Percentiles rank a stretch among this genome's conserved stretches.
Conservation (phyloP, 352 stramenopile species). For the Phytophthora kernoviae region DNA sequence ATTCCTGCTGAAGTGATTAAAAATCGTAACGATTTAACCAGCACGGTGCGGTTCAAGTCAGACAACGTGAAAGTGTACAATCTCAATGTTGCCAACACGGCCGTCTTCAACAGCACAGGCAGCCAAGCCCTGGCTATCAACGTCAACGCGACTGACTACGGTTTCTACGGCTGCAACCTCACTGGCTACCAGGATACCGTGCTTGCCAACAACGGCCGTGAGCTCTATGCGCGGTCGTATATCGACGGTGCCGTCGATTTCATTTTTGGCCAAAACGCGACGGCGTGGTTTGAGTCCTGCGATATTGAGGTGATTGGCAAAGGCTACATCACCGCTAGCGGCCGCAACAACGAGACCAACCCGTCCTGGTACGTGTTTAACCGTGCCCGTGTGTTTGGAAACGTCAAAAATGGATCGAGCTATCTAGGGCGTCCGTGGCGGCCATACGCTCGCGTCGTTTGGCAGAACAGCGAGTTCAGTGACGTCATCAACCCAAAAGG, state of each 20-base stretch:
- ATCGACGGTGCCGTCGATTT: conserved; percentile 23
- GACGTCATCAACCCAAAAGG: conserved; percentile 21
- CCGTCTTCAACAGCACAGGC: conserved; percentile 3
- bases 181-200: conserved; percentile 26
- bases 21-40: conserved; percentile 19
- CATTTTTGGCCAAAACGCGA: conserved; percentile 17
- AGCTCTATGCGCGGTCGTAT: conserved; percentile 20
- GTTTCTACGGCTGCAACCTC: conserved; percentile 25
- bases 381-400: conserved; percentile 16
- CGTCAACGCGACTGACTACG: conserved; percentile 14
- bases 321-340: conserved; percentile 17
- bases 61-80: conserved; percentile 29
- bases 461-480: conserved; percentile 19
- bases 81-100: conserved; percentile 25
- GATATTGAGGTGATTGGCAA: conserved; percentile 19
- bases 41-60: conserved; percentile 15
- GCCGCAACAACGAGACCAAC: conserved; percentile 20
- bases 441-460: conserved; percentile 19
- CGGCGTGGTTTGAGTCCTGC: conserved; percentile 28
- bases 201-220: conserved; percentile 15
- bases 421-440: conserved; percentile 22
- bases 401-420: conserved; percentile 1
- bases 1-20: conserved; percentile 17
- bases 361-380: conserved; percentile 28
- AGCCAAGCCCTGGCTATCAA: conserved; percentile 21